phyloP scores from a whole-genome alignment of 495 filamentous ascomycete species.

The Penicillium tannophilum region DNA sequence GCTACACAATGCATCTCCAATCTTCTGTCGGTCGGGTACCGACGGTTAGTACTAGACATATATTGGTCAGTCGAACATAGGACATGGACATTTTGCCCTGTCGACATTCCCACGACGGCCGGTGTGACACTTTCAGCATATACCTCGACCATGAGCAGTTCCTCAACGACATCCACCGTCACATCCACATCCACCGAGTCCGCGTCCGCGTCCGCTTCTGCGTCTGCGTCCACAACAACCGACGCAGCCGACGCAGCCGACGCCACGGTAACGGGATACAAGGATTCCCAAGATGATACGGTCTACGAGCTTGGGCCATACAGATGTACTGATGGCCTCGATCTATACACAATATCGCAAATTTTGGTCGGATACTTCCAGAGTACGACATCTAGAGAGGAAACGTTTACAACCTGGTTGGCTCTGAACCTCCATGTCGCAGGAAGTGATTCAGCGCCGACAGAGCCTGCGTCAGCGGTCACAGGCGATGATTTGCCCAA shows the following conservation, averaged over 20 bases:
- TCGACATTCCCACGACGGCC: conserved; percentile 34
- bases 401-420: conserved; percentile 49
- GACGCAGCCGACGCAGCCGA: conserved; percentile 26
- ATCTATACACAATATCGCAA: conserved; percentile 47
- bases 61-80: conserved; percentile 61
- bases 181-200: conserved; percentile 19
- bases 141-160: conserved; percentile 21
- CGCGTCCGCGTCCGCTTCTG: neutral
- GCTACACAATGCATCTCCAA: conserved; percentile 61
- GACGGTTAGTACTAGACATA: conserved; percentile 60
- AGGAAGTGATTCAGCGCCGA: conserved; percentile 37
- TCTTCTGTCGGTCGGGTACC: conserved; percentile 59
- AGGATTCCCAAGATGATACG: conserved; percentile 35
- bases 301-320: conserved; percentile 57
- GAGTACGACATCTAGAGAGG: conserved; percentile 46
- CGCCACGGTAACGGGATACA: conserved; percentile 30
- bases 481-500: conserved; percentile 39
- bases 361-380: conserved; percentile 53
- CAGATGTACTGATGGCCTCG: conserved; percentile 54
- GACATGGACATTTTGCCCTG: conserved; percentile 63
- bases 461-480: conserved; percentile 40
- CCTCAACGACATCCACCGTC: conserved; percentile 19
- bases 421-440: conserved; percentile 64
- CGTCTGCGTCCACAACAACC: conserved; percentile 23
- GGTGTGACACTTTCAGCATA: conserved; percentile 27